Evolutionary conservation across 768 basidiomycete genomes (phyloP), one percentile per base, ranked within the genome.

Genomic region (Lactarius evosmus): DNA sequence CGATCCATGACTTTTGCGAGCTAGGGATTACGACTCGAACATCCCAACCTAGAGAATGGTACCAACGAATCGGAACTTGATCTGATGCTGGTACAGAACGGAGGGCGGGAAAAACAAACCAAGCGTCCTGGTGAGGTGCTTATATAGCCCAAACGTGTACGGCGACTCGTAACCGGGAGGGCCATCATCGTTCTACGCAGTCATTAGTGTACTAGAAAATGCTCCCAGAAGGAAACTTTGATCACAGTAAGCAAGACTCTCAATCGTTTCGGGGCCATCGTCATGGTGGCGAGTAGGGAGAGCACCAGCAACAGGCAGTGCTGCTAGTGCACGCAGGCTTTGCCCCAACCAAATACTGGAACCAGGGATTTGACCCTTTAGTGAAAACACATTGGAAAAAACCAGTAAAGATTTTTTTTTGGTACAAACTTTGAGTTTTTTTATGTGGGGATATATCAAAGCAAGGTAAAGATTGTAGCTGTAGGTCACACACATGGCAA

Each of bases 1-100:
- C 92, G 36, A 94, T 92, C 91, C 92, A 94, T 40, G 89, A 91
- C 73, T 91, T 92, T 72, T 94, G 91, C 11, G 87, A 79, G 68
- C 85, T 89, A 16, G 90, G 90, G 29, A 92, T 76, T 60, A 92
- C 88, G 17, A 92, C 91, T 71, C 84, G 88, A 41, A 93, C 88
- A 69, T 89, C 78, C 87, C 88, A 91, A 16, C 87, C 90, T 88
- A 66, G 30, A 33, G 44, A 54, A 22, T 4, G 22, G 25, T 32
- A 9, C 38, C 4, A 16, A 53, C 55, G 59, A 63, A 30, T 62
- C 36, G 50, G 64, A 53, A 29, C 44, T 55, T 60, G 55, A 41
- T 25, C 16, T 25, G 55, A 30, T 50, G 52, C 49, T 11, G 50
- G 0, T 32, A 29, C 16, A 50, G 22, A 17, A 22, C 22, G 11